Evolutionary conservation across 1,284 basidiomycete species (phyloP).

Genomic region (Schizophyllum amplum): DNA sequence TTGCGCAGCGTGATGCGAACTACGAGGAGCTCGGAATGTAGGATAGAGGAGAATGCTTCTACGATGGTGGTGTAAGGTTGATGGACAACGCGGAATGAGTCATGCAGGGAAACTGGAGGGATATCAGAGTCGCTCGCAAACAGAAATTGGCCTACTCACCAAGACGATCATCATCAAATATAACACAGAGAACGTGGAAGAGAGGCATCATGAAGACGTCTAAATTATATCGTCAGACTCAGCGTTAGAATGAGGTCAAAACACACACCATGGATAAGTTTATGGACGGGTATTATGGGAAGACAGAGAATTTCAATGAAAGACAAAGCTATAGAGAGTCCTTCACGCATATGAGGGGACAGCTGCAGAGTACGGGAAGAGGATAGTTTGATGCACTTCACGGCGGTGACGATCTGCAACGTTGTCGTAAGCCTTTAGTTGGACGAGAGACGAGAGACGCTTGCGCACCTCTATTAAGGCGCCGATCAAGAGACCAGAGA

Average conservation of each 20-base stretch:
- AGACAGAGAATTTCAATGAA: background rate
- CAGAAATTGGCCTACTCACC: background rate
- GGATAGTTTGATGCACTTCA: too few species aligned
- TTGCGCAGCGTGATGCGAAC: too few species aligned
- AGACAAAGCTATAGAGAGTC: too few species aligned
- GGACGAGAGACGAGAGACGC: background rate
- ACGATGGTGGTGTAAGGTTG: too few species aligned
- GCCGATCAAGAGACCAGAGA: background rate
- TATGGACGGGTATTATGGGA: background rate
- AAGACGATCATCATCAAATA: background rate
- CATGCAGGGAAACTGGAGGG: too few species aligned
- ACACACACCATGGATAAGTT: background rate
- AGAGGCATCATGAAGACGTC: background rate
- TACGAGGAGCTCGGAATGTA: too few species aligned
- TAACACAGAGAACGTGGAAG: background rate
- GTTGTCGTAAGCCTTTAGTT: background rate
- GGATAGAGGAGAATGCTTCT: too few species aligned
- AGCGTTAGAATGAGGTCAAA: background rate
- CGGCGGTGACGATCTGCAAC: background rate
- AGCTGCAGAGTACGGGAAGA: too few species aligned
- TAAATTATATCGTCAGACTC: background rate
- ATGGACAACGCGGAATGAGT: too few species aligned
- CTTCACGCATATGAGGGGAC: too few species aligned
- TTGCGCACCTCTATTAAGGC: background rate
- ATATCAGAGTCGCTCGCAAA: background rate